Evolutionary conservation across 768 basidiomycete genomes (phyloP).

Genomic region (Mycena polygramma): DNA sequence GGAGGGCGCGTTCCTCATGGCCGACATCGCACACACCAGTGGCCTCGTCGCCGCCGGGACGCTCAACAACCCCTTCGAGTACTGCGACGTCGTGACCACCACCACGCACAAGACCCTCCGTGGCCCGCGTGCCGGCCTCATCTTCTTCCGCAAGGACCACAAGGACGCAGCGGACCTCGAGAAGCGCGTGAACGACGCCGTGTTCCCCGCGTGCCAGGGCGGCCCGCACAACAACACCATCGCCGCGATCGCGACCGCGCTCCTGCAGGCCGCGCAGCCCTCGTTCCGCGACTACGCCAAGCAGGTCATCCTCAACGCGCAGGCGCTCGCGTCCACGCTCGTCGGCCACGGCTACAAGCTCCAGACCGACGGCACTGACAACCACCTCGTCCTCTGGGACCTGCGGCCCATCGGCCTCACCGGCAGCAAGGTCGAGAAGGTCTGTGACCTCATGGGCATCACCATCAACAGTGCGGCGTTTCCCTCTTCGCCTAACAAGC

Average conservation of each 20-base stretch:
- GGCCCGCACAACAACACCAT: constrained; percentile 99
- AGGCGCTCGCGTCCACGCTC: constrained; percentile 79
- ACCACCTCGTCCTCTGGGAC: constrained; percentile 98
- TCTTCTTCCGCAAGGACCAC: constrained; percentile 98
- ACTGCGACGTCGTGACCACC: constrained; percentile 98
- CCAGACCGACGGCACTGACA: constrained; percentile 97
- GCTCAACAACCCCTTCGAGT: constrained; percentile 91
- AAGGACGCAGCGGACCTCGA: constrained; percentile 88
- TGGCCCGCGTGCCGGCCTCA: constrained; percentile 96
- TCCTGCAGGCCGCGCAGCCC: constrained; percentile 91
- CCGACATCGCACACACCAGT: constrained; percentile 97
- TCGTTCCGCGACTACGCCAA: constrained; percentile 93
- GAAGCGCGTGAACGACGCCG: constrained; percentile 97
- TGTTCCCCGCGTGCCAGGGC: constrained; percentile 99
- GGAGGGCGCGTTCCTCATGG: constrained; percentile 94
- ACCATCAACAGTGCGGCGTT: constrained; percentile 90
- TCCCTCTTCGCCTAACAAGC: constrained; percentile 7
- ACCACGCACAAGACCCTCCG: constrained; percentile 99
- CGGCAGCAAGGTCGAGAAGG: constrained; percentile 98
- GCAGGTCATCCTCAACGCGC: constrained; percentile 93
- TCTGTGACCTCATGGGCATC: constrained; percentile 96
- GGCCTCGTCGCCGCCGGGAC: constrained; percentile 95
- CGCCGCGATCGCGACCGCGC: constrained; percentile 92
- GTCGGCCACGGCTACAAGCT: constrained; percentile 91
- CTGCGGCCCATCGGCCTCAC: constrained; percentile 94